A percentile compares a stretch with the other conserved stretches of the same genome.
phyloP scores from a whole-genome alignment of 768 basidiomycete species.

The Russula griseocarnosa region DNA sequence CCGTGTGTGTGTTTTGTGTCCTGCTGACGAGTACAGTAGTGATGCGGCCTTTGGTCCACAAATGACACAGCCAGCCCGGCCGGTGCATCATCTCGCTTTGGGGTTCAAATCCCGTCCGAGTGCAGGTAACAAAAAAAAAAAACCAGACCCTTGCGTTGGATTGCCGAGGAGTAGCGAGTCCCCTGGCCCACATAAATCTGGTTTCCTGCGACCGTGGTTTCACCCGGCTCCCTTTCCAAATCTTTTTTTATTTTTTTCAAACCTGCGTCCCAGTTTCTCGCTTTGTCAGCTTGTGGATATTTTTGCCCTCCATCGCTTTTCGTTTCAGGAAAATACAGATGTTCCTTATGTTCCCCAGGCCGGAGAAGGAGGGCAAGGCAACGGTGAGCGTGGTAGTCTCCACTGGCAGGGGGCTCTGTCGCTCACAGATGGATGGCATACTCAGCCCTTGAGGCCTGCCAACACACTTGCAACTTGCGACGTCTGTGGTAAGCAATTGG shows the following conservation, averaged over 20 bases:
- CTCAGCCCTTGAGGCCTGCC: constrained; percentile 6
- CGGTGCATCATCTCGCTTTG: constrained; percentile 12
- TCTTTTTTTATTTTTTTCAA: background rate
- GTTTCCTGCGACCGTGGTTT: background rate
- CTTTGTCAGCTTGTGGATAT: background rate
- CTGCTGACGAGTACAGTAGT: background rate
- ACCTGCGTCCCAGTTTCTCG: background rate
- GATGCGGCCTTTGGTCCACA: background rate
- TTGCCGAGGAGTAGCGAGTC: constrained; percentile 9
- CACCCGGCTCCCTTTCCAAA: too few relatives aligned
- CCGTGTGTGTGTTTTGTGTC: constrained; percentile 1
- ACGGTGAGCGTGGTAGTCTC: constrained; percentile 1
- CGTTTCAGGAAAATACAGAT: background rate
- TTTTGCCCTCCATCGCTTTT: background rate
- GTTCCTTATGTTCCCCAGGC: background rate
- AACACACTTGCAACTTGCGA: constrained; percentile 16
- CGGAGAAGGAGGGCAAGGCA: background rate
- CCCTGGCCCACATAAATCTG: constrained; percentile 17
- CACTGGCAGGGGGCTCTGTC: background rate
- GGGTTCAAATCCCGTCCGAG: constrained; percentile 3
- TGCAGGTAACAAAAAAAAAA: constrained; percentile 5
- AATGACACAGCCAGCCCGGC: constrained; percentile 1
- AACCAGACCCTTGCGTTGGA: background rate
- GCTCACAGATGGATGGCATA: constrained; percentile 1
- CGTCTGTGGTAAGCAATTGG: constrained; percentile 27